Evolutionary conservation across 257 asterid genomes (phyloP).

Genomic region (Solanum etuberosum): DNA sequence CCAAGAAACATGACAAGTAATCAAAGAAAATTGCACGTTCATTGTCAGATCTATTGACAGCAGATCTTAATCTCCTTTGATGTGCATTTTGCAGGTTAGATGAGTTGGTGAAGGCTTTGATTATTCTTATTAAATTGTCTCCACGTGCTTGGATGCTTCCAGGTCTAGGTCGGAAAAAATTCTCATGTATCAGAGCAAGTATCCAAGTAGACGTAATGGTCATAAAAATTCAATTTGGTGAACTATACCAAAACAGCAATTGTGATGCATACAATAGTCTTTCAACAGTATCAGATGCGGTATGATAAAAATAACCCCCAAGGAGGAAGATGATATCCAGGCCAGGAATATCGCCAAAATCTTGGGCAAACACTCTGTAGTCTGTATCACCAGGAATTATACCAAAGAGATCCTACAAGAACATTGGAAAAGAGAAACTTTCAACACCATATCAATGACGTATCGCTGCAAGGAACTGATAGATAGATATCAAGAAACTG

Average conservation of each 20-base stretch:
- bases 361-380: constrained; percentile 86
- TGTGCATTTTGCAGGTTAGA: constrained; percentile 63
- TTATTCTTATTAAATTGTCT: constrained; percentile 60
- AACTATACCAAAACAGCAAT: constrained; percentile 50
- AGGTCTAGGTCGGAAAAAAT: constrained; percentile 43
- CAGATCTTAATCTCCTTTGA: constrained; percentile 45
- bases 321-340: constrained; percentile 91
- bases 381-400: constrained; percentile 95
- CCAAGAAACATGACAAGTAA: constrained; percentile 66
- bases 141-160: constrained; percentile 99
- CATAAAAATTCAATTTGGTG: constrained; percentile 16
- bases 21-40: constrained; percentile 70
- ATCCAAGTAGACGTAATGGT: background rate
- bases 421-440: background rate
- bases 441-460: background rate
- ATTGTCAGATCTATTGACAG: constrained; percentile 28
- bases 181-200: constrained; percentile 16
- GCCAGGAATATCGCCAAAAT: constrained; percentile 93
- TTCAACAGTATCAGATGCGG: constrained; percentile 94
- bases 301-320: constrained; percentile 95
- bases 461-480: background rate
- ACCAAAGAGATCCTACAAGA: constrained; percentile 83
- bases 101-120: constrained; percentile 80
- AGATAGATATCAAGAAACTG: background rate
- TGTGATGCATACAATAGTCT: constrained; percentile 84